Base-by-base conservation (phyloP, 352 stramenopile species). In the Phytopythium litorale region DNA sequence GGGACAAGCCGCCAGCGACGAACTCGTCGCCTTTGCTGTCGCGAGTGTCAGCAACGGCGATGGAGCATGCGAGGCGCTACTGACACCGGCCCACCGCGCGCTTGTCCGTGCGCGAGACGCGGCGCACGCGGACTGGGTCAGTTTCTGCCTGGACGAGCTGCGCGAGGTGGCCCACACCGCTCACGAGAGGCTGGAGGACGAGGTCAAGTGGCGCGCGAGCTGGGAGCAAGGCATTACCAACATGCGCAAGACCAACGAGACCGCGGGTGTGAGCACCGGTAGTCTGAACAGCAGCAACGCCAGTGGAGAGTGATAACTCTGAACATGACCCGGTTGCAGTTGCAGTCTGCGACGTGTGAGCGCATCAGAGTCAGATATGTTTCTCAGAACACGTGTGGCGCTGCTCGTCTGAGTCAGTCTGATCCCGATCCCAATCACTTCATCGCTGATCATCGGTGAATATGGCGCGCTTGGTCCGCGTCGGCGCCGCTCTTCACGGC, bases 21-120 rank as follows among this genome's bases (percentile, higher is more conserved):
- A 32, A 8, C 68, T 76, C 21, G 50, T 62, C 33, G 35, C 67
- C 32, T 38, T 79, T 21, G 32, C 42, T n/a, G 58, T 69, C 58
- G 35, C n/a, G 9, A 38, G 33, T 25, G 63, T 61, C 16, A 60
- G n/a, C n/a, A 58, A 53, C 0, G 64, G 59, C 40, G 67, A 84
- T 23, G 75, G 75, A 0, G 66, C 67, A 5, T 84, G 79, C 35
- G 65, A 74, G 4, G 64, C 67, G 28, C 67, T 90, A 46, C 70
- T 92, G 48, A 90, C 78, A 1, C 73, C 84, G 11, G 77, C 80
- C 12, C 82, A 92, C 46, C 77, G 82, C 18, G 73, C 68, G 18
- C 67, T 89, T 6, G 61, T 92, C n/a, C 43, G 66, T 49, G 62
- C 56, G 18, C 76, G 82, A 52, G 74, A 92, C 28, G 49, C 63